Base-by-base conservation (phyloP, 306 rosid species). In the Nissolia schottii region DNA sequence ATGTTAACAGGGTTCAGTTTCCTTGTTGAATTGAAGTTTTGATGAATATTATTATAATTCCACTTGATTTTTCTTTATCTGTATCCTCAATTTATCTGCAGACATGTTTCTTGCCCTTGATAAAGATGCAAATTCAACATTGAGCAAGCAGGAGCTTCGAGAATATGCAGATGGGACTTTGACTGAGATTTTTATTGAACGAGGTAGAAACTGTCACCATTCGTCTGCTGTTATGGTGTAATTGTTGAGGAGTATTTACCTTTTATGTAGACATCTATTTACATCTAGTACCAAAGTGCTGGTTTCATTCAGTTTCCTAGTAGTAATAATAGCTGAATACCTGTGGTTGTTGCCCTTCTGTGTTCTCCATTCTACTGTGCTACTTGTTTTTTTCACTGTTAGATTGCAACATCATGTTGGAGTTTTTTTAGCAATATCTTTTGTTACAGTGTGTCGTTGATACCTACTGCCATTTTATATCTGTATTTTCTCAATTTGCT, bases 141-240 rank as follows among this genome's bases (percentile, higher is more conserved):
- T 95, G 88, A 88, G 96, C 92, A 95, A 95, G 96, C 96, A 89
- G 65, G 97, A 91, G 87, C 96, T 95, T 77, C 90, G 83, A 67
- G 97, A 95, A 74, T 91, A 95, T 85, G 99, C 96, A 25, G 99
- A 95, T 76, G 97, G 97, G 74, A 88, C 97, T 50, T 79, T 95
- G 81, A 91, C 99, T 16, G 97, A 95, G 77, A 95, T 95, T 79
- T 88, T 95, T 86, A 82, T 95, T 25, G 99, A 95, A 85, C 91
- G 99, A 79, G 99, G 99, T 95, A 78, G 41, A 72, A 22, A 14
- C 51, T 40, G 34, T 63, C 41, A 18, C 25, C 31, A 46, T 49
- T 55, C 20, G 58, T 55, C 19, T 35, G 14, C 37, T 67, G 31
- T 77, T n/a, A 9, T 7, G 66, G 53, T 67, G 19, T 75, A 61